Conservation (phyloP, 306 rosid genomes). For the Inga laurina region DNA sequence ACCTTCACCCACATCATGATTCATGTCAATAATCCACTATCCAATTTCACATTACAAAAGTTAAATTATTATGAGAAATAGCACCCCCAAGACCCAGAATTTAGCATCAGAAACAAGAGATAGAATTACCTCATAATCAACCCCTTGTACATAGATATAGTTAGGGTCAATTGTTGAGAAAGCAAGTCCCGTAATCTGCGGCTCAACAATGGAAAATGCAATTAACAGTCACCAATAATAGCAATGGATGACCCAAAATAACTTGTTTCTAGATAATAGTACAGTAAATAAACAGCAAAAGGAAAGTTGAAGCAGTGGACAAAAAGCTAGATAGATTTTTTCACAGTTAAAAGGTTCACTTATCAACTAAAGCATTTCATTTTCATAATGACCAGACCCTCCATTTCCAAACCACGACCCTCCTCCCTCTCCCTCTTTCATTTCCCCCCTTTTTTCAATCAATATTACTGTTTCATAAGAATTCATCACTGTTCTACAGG, state of each 20-base stretch:
- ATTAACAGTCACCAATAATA: conserved; percentile 17
- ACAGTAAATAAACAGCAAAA: not conserved
- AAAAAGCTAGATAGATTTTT: not conserved
- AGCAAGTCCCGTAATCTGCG: conserved; percentile 85
- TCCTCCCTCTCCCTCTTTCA: too few species aligned
- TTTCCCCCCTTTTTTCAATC: too few species aligned
- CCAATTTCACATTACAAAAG: not conserved
- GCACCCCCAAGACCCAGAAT: not conserved
- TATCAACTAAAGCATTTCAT: too few species aligned
- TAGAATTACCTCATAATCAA: conserved; percentile 79
- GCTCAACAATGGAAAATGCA: conserved; percentile 18
- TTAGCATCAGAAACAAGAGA: not conserved
- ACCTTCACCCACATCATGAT: not conserved
- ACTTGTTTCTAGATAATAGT: conserved; percentile 3
- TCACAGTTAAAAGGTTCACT: too few species aligned
- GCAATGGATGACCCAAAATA: conserved; percentile 5
- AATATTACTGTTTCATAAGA: too few species aligned
- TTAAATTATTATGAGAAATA: not conserved
- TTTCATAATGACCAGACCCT: too few species aligned
- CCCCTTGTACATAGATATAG: conserved; percentile 80
- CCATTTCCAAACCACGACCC: too few species aligned
- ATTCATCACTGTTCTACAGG: too few species aligned
- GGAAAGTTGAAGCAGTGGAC: too few species aligned
- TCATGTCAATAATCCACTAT: not conserved
- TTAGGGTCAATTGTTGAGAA: conserved; percentile 77